Percentiles rank a stretch among this genome's conserved stretches.
These are phyloP conservation scores for Arachnomyces sp. DNA, from an alignment of 2,329 filamentous ascomycete species.

Conservation along the genomic window DNA sequence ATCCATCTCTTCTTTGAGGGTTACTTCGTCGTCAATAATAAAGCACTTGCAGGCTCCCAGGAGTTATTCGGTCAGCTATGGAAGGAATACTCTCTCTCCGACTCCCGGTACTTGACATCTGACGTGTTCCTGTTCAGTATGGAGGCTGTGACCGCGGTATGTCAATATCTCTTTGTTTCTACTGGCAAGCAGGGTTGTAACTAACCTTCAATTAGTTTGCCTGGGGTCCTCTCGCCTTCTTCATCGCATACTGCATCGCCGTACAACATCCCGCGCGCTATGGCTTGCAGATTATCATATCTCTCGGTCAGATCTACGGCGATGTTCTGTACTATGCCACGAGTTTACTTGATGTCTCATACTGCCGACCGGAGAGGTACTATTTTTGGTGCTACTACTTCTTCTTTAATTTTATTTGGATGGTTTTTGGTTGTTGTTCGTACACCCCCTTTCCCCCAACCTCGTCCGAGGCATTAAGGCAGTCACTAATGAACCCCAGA, in stretches of 20 bases:
- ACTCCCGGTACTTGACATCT: conserved; percentile 76
- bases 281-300: conserved; percentile 54
- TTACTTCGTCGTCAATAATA: conserved; percentile 69
- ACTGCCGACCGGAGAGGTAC: conserved; percentile 54
- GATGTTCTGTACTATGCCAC: conserved; percentile 59
- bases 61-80: conserved; percentile 76
- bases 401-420: conserved; percentile 60
- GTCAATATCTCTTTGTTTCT: conserved; percentile 24
- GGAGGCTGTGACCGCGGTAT: conserved; percentile 73
- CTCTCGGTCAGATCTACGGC: conserved; percentile 57
- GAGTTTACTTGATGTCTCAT: conserved; percentile 53
- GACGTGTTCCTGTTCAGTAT: conserved; percentile 82
- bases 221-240: conserved; percentile 57
- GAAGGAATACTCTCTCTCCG: conserved; percentile 86
- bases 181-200: too few relatives aligned
- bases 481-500: too few relatives aligned
- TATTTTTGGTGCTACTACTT: conserved; percentile 63
- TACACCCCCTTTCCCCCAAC: not conserved
- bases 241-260: conserved; percentile 49
- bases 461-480: not conserved
- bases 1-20: conserved; percentile 79
- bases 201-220: conserved; percentile 33
- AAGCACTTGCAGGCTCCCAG: conserved; percentile 57
- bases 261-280: conserved; percentile 50
- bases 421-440: conserved; percentile 32